Conservation (phyloP, 768 basidiomycete genomes). For the Tricholoma sp. region DNA sequence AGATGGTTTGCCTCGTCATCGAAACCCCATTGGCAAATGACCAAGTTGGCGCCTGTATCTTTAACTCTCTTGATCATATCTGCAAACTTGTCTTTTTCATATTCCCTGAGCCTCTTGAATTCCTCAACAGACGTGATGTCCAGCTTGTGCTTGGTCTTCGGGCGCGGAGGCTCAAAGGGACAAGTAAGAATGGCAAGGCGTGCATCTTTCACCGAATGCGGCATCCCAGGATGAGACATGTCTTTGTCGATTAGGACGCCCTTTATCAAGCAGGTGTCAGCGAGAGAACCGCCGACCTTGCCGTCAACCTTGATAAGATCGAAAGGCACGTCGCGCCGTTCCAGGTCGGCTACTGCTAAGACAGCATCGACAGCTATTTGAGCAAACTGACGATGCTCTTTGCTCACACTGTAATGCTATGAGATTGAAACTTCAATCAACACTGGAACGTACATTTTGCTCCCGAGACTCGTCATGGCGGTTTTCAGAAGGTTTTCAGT, state of each 20-base stretch:
- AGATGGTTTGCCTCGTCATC: conserved; percentile 99
- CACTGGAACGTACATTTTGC: conserved; percentile 79
- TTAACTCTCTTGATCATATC: conserved; percentile 98
- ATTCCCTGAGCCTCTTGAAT: conserved; percentile 89
- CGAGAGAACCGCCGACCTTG: conserved; percentile 95
- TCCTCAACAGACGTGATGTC: conserved; percentile 97
- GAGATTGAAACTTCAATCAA: conserved; percentile 1
- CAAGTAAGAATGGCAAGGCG: conserved; percentile 96
- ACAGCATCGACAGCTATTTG: conserved; percentile 98
- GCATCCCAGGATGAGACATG: conserved; percentile 99
- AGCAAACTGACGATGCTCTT: conserved; percentile 92
- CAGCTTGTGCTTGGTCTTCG: conserved; percentile 98
- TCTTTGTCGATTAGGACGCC: conserved; percentile 99
- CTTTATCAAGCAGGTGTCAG: conserved; percentile 91
- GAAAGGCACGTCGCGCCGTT: conserved; percentile 92
- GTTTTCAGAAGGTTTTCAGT: conserved; percentile 89
- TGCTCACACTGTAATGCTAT: conserved; percentile 71
- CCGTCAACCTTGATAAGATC: conserved; percentile 99
- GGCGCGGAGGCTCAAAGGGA: conserved; percentile 97
- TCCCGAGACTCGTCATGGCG: conserved; percentile 93
- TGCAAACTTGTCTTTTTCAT: conserved; percentile 94
- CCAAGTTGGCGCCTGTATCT: conserved; percentile 94
- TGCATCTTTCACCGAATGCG: conserved; percentile 80
- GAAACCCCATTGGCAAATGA: conserved; percentile 99
- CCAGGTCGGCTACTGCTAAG: conserved; percentile 89